phyloP scores from a whole-genome alignment of 208 protist species.

The Trypanosoma mega region DNA sequence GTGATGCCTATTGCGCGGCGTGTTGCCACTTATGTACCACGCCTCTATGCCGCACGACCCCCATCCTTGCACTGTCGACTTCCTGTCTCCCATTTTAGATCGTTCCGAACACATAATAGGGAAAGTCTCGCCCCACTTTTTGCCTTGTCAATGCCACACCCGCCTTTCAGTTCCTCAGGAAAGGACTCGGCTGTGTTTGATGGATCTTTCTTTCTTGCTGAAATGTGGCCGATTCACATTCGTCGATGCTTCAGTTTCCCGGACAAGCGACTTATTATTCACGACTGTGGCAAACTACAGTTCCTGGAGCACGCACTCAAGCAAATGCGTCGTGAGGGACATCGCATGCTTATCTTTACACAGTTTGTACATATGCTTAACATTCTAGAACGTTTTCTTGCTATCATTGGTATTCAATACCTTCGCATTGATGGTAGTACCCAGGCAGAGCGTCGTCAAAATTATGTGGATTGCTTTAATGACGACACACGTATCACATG shows the following conservation, averaged over 20 bases:
- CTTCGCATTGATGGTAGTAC: conserved; percentile 95
- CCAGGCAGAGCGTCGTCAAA: conserved; percentile 85
- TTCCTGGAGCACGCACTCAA: conserved; percentile 81
- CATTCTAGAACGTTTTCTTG: conserved; percentile 96
- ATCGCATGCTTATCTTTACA: conserved; percentile 98
- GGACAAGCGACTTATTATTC: conserved; percentile 94
- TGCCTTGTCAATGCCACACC: conserved; percentile 13
- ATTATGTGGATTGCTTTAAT: conserved; percentile 95
- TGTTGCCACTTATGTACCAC: conserved; percentile 64
- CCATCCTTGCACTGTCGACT: conserved; percentile 48
- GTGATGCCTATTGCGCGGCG: conserved; percentile 47
- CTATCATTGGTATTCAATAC: conserved; percentile 90
- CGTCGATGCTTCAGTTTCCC: conserved; percentile 91
- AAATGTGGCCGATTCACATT: conserved; percentile 76
- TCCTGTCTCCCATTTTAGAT: conserved; percentile 32
- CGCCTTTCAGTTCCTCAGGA: background rate
- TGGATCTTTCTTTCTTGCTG: conserved; percentile 43
- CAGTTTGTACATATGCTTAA: conserved; percentile 98
- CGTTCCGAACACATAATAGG: conserved; percentile 30
- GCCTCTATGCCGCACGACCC: conserved; percentile 29
- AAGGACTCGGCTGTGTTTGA: conserved; percentile 35
- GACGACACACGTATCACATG: conserved; percentile 91
- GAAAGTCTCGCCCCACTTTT: conserved; percentile 39
- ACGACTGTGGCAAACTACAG: conserved; percentile 97
- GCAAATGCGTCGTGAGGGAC: conserved; percentile 73